Evolutionary conservation across 768 basidiomycete genomes (phyloP).

Genomic region (Rickenella mellea): DNA sequence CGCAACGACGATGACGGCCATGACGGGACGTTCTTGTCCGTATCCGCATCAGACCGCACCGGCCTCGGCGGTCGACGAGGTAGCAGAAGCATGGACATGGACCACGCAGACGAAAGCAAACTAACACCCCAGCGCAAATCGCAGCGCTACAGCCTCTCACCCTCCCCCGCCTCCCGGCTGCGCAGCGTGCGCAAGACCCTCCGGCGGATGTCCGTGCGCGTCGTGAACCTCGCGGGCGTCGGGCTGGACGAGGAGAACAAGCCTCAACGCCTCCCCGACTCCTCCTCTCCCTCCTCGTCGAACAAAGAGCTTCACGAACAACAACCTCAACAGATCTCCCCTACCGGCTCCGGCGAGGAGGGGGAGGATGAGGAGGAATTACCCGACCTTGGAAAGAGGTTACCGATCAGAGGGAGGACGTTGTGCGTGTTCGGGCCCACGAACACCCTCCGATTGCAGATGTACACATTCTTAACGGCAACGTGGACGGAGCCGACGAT

Average conservation of each 20-base stretch:
- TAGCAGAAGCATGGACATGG: conserved; percentile 21
- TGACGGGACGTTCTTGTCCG: not conserved
- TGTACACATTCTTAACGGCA: conserved; percentile 56
- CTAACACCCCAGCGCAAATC: conserved; percentile 28
- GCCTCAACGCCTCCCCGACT: conserved; percentile 33
- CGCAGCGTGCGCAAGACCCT: conserved; percentile 48
- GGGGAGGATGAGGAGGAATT: conserved; percentile 14
- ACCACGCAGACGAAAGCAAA: conserved; percentile 41
- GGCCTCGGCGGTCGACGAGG: conserved; percentile 34
- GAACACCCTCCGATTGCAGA: conserved; percentile 49
- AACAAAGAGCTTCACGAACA: too few relatives aligned
- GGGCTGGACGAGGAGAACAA: conserved; percentile 44
- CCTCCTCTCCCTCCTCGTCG: too few relatives aligned
- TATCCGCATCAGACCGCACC: conserved; percentile 9
- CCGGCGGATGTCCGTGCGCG: conserved; percentile 60
- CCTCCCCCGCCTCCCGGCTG: conserved; percentile 53
- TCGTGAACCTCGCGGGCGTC: conserved; percentile 67
- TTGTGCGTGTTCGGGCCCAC: conserved; percentile 68
- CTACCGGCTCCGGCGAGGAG: conserved; percentile 26
- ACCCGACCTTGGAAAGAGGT: conserved; percentile 32
- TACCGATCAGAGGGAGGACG: conserved; percentile 67
- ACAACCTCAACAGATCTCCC: too few relatives aligned
- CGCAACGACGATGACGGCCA: not conserved
- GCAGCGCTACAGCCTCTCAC: conserved; percentile 40
- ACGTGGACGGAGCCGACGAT: conserved; percentile 86